Evolutionary conservation across 2,329 filamentous ascomycete genomes (phyloP), one percentile per base, ranked within the genome.

Genomic region (Claviceps paspali): DNA sequence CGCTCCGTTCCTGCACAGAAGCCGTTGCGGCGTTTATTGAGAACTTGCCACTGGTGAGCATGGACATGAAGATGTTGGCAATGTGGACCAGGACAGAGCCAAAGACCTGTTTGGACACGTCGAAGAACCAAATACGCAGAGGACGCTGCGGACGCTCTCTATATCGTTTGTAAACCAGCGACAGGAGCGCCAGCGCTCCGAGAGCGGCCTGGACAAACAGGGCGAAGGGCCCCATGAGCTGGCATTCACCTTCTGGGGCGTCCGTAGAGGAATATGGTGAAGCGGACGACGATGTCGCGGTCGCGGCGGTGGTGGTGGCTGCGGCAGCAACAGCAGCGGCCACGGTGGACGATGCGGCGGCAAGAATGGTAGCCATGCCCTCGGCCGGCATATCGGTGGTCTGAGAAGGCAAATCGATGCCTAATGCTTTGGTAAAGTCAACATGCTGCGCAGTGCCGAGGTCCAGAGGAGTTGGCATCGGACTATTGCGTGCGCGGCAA

Each of bases 61-160:
- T 85, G 33, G 85, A 92, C 81, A 98, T 93, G 57, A 94, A 76
- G 37, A 98, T 70, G 54, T 98, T 98, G 47, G 87, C 83, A 31
- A 88, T 68, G 61, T 98, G 91, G 24, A 95, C 76, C 56, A 98
- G 69, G 32, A 86, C 79, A 22, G 86, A 92, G 17, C 91, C 91
- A 51, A 96, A 82, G 38, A 98, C 85, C 65, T 98, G 91, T 65
- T 98, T 98, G 23, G 85, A 93, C 18, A 79, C 91, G 54, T 98
- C 91, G 57, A 96, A 98, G 57, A 83, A 87, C 88, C 91, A 98
- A 46, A 98, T 86, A 68, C 92, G 93, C 52, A 96, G 54, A 1
- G 88, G 88, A 38, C 91, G 73, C 56, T 95, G 88, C 2, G 91
- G 88, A 40, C 83, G 72, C 61, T 98, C 91, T 46, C 83, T 75